Conservation (phyloP, 495 filamentous ascomycete genomes). For the Lepraria neglecta region DNA sequence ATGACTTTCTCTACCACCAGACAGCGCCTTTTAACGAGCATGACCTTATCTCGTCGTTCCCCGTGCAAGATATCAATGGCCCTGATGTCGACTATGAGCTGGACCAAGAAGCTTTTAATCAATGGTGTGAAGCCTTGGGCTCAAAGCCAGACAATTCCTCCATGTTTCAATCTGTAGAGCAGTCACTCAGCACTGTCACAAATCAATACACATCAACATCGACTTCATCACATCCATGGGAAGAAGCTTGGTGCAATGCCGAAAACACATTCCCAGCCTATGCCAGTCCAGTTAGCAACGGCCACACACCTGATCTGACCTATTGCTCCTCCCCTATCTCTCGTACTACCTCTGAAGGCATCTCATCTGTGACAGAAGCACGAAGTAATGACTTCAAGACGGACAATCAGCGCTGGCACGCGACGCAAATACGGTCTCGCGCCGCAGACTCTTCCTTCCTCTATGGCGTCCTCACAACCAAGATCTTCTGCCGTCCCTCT, state of each 20-base stretch:
- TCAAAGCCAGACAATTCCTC: background rate
- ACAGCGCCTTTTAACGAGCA: no score
- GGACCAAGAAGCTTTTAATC: background rate
- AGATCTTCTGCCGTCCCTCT: conserved; percentile 58
- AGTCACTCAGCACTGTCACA: background rate
- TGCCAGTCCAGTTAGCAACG: background rate
- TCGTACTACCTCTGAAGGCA: background rate
- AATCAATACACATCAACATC: background rate
- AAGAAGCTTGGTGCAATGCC: background rate
- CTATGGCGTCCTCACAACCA: conserved; percentile 57
- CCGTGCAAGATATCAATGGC: background rate
- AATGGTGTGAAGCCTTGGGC: background rate
- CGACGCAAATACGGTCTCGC: conserved; percentile 47
- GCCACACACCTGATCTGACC: background rate
- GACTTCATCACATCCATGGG: background rate
- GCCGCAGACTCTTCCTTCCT: conserved; percentile 48
- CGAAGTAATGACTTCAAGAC: background rate
- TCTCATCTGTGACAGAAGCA: no score
- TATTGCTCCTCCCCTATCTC: background rate
- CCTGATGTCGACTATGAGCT: background rate
- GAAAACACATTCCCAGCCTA: background rate
- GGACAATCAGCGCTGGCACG: conserved; percentile 47
- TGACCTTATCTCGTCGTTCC: no score
- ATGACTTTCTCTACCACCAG: background rate
- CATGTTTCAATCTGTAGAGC: background rate